Evolutionary conservation across 805 yeast species (phyloP), one percentile per base, ranked within the genome.

Genomic region (Myxozyma melibiosi): DNA sequence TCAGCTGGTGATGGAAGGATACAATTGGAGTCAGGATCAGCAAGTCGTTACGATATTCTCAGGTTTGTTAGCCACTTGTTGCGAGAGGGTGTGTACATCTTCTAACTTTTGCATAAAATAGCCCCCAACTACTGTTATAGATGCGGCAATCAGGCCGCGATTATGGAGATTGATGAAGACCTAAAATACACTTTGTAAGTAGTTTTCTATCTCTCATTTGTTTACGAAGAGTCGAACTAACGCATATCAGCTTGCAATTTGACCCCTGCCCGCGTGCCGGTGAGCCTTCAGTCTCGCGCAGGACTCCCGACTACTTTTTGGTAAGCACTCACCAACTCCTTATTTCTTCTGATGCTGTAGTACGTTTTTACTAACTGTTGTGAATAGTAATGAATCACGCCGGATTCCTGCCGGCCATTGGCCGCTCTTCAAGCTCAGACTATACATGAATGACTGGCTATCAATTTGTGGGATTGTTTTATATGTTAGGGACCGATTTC

Each of bases 61-160:
- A 4, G 51, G 61, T 57, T 33, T 24, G 57, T 37, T 13, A 8
- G 2, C 22, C 22, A 13, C 5, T 3, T 14, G n/a, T n/a, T n/a
- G n/a, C n/a, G n/a, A n/a, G n/a, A n/a, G n/a, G n/a, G n/a, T n/a
- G n/a, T n/a, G n/a, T n/a, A n/a, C n/a, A n/a, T n/a, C 5, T n/a
- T 28, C 1, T 34, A 14, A 9, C 5, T 20, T 9, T 5, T 18
- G 6, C 7, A 22, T 18, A 14, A 7, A 20, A 13, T 38, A 90
- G 99, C 98, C 1, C 99, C 99, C 0, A 94, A 94, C 70, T 94
- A 94, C 71, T 94, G 99, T 73, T 94, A 94, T 69, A 75, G 99
- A 50, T 94, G 99, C 73, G 99, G 99, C 2, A 94, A 94, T 68
- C 89, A 90, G 18, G 99, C 98, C 1, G 94, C 96, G 14, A 90